A percentile compares a stretch with the other conserved stretches of the same genome.
These are phyloP conservation scores for Venturia aucupariae DNA, from an alignment of 2,329 filamentous ascomycete genomes.

Conservation along the genomic window DNA sequence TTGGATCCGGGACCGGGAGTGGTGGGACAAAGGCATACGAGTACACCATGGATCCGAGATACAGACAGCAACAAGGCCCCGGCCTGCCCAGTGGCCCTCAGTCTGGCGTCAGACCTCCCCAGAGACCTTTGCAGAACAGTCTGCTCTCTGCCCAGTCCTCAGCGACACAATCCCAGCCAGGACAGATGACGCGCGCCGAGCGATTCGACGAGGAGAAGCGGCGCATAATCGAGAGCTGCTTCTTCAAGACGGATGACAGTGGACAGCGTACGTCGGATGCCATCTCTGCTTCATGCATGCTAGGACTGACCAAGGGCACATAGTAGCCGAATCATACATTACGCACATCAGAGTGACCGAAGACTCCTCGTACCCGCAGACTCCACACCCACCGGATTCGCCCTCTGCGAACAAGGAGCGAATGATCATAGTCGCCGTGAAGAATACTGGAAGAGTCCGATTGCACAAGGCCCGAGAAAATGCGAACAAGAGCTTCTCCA, in stretches of 20 bases:
- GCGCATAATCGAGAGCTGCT: constrained; percentile 90
- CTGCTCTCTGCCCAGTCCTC: constrained; percentile 19
- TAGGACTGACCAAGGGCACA: constrained; percentile 10
- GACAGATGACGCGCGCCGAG: constrained; percentile 52
- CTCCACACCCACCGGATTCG: constrained; percentile 74
- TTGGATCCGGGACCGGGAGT: too few relatives aligned
- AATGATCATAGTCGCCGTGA: constrained; percentile 86
- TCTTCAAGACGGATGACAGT: constrained; percentile 79
- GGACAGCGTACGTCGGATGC: constrained; percentile 55
- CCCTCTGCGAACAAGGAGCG: constrained; percentile 64
- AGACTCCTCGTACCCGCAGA: constrained; percentile 72
- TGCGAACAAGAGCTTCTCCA: constrained; percentile 84
- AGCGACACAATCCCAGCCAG: constrained; percentile 1
- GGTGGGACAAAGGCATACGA: constrained; percentile 11
- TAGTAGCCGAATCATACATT: constrained; percentile 89
- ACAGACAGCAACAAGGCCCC: constrained; percentile 14
- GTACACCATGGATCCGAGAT: constrained; percentile 26
- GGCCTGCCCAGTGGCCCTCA: constrained; percentile 13
- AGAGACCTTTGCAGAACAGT: constrained; percentile 14
- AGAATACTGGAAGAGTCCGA: constrained; percentile 83
- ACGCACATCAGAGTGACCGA: constrained; percentile 91
- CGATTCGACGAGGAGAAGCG: constrained; percentile 94
- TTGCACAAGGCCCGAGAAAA: constrained; percentile 98
- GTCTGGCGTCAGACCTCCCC: constrained; percentile 9
- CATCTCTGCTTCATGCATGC: constrained; percentile 12